A percentile compares a stretch with the other conserved stretches of the same genome.
These are phyloP conservation scores for Phialophora verrucosa DNA, from an alignment of 2,329 filamentous ascomycete genomes.

Conservation along the genomic window DNA sequence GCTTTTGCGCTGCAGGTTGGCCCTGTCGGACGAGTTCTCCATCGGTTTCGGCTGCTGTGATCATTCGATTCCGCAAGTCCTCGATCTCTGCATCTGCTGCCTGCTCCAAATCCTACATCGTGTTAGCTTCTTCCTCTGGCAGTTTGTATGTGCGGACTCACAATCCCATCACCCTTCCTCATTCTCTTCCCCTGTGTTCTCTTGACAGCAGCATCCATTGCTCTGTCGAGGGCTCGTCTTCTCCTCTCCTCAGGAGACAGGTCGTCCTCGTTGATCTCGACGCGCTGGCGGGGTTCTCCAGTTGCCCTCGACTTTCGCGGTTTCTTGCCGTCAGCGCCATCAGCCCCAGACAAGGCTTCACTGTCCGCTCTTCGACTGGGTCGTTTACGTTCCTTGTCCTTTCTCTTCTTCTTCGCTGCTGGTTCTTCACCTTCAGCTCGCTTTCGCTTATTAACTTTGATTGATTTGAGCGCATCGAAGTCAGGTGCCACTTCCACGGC, in stretches of 20 bases:
- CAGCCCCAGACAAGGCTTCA: constrained; percentile 57
- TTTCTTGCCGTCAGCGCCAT: constrained; percentile 61
- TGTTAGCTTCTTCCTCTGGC: constrained; percentile 31
- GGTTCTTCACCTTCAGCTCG: constrained; percentile 66
- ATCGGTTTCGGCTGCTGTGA: constrained; percentile 84
- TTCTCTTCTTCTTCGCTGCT: constrained; percentile 71
- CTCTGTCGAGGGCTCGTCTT: constrained; percentile 80
- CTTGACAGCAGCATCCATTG: constrained; percentile 87
- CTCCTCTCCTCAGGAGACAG: constrained; percentile 74
- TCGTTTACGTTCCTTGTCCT: constrained; percentile 61
- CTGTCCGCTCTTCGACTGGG: constrained; percentile 65
- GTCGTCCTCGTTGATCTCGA: constrained; percentile 75
- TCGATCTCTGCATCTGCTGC: constrained; percentile 90
- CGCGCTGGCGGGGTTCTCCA: constrained; percentile 57
- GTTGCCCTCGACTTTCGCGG: constrained; percentile 57
- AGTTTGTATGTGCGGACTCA: constrained; percentile 53
- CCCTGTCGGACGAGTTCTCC: constrained; percentile 78
- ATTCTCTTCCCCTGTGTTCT: constrained; percentile 72
- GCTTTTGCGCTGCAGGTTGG: constrained; percentile 86
- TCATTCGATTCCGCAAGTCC: constrained; percentile 86
- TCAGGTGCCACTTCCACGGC: constrained; percentile 67
- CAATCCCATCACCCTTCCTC: constrained; percentile 81
- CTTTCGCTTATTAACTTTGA: constrained; percentile 69
- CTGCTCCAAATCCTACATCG: constrained; percentile 78
- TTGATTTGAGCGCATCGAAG: constrained; percentile 64